phyloP scores from a whole-genome alignment of 2,329 filamentous ascomycete genomes.

The Xylariaceae sp. region DNA sequence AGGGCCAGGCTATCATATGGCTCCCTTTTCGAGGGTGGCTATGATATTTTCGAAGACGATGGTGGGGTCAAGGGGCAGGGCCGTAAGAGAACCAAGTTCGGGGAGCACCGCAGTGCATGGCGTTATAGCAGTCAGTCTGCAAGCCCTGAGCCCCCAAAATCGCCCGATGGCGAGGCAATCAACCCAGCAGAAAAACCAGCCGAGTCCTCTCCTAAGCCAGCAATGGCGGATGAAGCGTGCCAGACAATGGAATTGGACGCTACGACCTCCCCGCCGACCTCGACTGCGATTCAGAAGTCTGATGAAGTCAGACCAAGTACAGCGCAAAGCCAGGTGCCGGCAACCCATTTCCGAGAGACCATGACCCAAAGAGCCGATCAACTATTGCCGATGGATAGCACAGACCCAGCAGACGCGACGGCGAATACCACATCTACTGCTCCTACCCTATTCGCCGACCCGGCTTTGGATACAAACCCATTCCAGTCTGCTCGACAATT shows the following conservation, averaged over 20 bases:
- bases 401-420: too few species aligned
- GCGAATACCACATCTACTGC: too few species aligned
- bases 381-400: too few species aligned
- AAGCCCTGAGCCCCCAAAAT: constrained; percentile 48
- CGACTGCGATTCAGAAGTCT: constrained; percentile 4
- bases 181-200: constrained; percentile 1
- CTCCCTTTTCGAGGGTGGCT: constrained; percentile 53
- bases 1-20: constrained; percentile 62
- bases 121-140: constrained; percentile 63
- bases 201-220: neutral
- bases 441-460: too few species aligned
- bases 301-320: too few species aligned
- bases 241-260: constrained; percentile 31
- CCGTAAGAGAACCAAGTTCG: constrained; percentile 64
- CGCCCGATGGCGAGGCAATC: neutral
- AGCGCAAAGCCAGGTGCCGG: too few species aligned
- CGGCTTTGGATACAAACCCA: too few species aligned
- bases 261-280: constrained; percentile 7
- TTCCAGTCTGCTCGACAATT: too few species aligned
- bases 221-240: constrained; percentile 30
- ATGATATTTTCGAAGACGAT: constrained; percentile 66
- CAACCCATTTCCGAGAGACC: too few species aligned
- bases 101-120: constrained; percentile 63
- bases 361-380: too few species aligned
- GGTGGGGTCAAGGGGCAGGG: constrained; percentile 51